Conservation (phyloP, 2,329 filamentous ascomycete genomes). For the Fusarium camptoceras region DNA sequence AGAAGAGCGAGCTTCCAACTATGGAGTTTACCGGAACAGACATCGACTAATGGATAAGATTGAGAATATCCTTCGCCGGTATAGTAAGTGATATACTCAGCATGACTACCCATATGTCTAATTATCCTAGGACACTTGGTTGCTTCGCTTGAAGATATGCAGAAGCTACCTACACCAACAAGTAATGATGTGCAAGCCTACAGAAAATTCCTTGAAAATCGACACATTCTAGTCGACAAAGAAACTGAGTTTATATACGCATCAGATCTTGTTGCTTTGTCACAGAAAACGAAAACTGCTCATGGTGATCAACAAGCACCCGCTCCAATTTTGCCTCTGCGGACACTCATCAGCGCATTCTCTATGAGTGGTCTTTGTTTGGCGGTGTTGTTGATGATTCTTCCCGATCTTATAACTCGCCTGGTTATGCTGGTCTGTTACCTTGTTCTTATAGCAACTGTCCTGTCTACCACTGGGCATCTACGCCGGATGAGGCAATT, state of each 20-base stretch:
- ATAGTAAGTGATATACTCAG: constrained; percentile 13
- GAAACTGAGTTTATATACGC: constrained; percentile 71
- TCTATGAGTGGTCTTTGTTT: constrained; percentile 32
- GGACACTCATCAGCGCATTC: constrained; percentile 26
- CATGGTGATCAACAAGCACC: constrained; percentile 6
- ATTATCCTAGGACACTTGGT: constrained; percentile 65
- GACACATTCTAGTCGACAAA: constrained; percentile 64
- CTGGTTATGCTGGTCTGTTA: constrained; percentile 29
- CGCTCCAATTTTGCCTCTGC: constrained; percentile 13
- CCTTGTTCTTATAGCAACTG: constrained; percentile 22
- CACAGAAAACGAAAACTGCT: constrained; percentile 2
- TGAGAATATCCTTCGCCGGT: constrained; percentile 5
- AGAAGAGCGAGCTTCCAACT: constrained; percentile 14
- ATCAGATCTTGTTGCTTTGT: constrained; percentile 25
- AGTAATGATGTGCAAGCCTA: constrained; percentile 60
- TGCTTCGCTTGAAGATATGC: constrained; percentile 65
- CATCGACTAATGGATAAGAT: constrained; percentile 12
- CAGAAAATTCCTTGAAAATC: constrained; percentile 65
- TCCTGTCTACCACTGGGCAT: constrained; percentile 31
- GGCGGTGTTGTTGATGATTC: constrained; percentile 24
- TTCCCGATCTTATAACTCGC: constrained; percentile 32
- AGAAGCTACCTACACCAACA: constrained; percentile 63
- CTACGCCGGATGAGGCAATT: constrained; percentile 24
- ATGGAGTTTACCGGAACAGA: constrained; percentile 10
- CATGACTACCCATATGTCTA: background rate